A percentile compares a stretch with the other conserved stretches of the same genome.
Conservation (phyloP, 352 stramenopile species). For the Phytophthora niederhauseri region DNA sequence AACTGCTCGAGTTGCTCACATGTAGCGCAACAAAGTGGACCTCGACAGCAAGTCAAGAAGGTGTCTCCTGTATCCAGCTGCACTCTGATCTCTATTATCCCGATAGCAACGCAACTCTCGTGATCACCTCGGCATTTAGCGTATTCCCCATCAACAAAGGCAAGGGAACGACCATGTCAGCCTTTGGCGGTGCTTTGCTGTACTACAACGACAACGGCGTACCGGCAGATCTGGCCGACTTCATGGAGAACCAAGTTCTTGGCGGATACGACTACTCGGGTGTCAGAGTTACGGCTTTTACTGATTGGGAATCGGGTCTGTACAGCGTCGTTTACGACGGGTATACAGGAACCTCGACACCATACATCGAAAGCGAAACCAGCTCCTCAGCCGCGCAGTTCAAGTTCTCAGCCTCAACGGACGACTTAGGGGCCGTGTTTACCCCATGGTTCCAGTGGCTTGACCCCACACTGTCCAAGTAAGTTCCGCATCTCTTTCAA, state of each 20-base stretch:
- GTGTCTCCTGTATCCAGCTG: slow-evolving; percentile 13
- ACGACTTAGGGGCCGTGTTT: neutral
- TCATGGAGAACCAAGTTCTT: slow-evolving; percentile 22
- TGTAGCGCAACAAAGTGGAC: slow-evolving; percentile 12
- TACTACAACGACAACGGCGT: slow-evolving; percentile 22
- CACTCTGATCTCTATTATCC: too few species aligned
- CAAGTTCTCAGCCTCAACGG: neutral
- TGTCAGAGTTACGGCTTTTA: neutral
- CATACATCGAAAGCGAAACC: neutral
- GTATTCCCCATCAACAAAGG: slow-evolving; percentile 9
- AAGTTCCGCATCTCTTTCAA: neutral
- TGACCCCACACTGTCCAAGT: neutral
- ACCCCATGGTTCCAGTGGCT: neutral
- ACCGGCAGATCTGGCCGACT: slow-evolving; percentile 6
- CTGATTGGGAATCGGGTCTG: neutral
- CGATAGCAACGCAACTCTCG: slow-evolving; percentile 1
- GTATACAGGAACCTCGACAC: neutral
- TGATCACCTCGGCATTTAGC: slow-evolving; percentile 11
- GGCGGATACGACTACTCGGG: slow-evolving; percentile 15
- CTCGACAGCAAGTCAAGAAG: neutral
- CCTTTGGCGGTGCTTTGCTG: too few species aligned
- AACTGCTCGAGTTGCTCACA: slow-evolving; percentile 11
- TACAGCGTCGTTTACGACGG: slow-evolving; percentile 20
- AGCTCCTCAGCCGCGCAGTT: slow-evolving; percentile 6
- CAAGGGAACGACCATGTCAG: too few species aligned